Base-by-base conservation (phyloP, 2,329 filamentous ascomycete genomes). In the Colletotrichum sp. region DNA sequence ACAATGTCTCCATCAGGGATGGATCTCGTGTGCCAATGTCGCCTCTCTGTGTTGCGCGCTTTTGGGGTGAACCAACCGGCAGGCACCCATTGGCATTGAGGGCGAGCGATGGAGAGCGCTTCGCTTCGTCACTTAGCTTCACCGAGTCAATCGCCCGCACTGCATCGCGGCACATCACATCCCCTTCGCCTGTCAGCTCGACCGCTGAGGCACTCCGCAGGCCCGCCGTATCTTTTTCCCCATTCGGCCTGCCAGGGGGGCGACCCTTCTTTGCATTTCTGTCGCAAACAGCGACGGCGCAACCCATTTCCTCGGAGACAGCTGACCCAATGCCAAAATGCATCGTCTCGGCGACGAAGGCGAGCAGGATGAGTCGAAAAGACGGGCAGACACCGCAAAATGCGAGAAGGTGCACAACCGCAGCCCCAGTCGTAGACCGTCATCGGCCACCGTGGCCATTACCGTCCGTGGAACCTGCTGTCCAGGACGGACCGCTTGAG, bases 11-110 rank as follows among this genome's bases (percentile, higher is more conserved):
- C 73, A 75, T 73, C 56, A n/a, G 63, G 36, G 28, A 75, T 75
- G 63, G 69, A 43, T 63, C 55, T 70, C 62, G 28, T 36, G 55
- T n/a, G 24, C 32, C 26, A 30, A 30, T 36, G 26, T 68, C 26
- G 38, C 43, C 48, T 70, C 67, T 38, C 34, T 64, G 48, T 38
- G 48, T 34, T 75, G 73, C 63, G 56, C 69, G 56, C 32, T 68
- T 68, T 69, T 52, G 73, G 21, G n/a, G n/a, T 32, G 62, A 72
- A 59, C 69, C 69, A 72, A 72, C 69, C 69, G 38, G 63, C 62
- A 63, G 56, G 18, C 56, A 62, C 67, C 67, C 56, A 61, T 69
- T 32, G 32, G 13, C 16, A 61, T n/a, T 32, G 58, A 61, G 30
- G 58, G 58, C 7, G 30, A 61, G 58, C 28, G 58, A 32, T n/a